Evolutionary conservation across 768 basidiomycete genomes (phyloP).

Genomic region (Trametes villosa): DNA sequence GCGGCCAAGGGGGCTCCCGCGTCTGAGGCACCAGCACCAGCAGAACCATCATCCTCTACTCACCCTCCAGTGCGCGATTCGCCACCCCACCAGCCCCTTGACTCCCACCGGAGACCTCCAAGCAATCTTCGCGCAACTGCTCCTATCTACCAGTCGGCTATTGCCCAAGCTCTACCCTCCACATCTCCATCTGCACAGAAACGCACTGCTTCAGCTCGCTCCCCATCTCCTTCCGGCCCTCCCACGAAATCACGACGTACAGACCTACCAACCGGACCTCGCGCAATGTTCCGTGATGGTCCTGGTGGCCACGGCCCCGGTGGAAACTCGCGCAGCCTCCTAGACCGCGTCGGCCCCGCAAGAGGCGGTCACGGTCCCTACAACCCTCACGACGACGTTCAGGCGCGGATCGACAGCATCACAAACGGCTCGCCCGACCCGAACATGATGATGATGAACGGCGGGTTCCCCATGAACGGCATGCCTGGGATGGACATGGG

Average conservation of each 20-base stretch:
- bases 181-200: constrained; percentile 59
- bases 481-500: constrained; percentile 66
- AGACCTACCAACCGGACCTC: constrained; percentile 83
- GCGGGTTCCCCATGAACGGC: constrained; percentile 33
- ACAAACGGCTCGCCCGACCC: constrained; percentile 52
- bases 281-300: constrained; percentile 66
- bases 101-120: constrained; percentile 49
- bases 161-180: constrained; percentile 64
- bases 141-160: constrained; percentile 71
- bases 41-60: constrained; percentile 36
- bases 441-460: constrained; percentile 54
- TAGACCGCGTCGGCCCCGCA: constrained; percentile 75
- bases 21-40: constrained; percentile 42
- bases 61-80: constrained; percentile 33
- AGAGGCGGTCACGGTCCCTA: constrained; percentile 21
- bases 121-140: constrained; percentile 55
- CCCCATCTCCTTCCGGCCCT: constrained; percentile 63
- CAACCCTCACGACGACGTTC: constrained; percentile 61
- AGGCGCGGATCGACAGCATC: constrained; percentile 79
- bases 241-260: constrained; percentile 72
- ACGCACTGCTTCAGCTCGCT: constrained; percentile 66
- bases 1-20: constrained; percentile 72
- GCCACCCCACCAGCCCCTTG: constrained; percentile 40
- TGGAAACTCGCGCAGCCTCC: constrained; percentile 55
- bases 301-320: constrained; percentile 34